Evolutionary conservation across 1,284 basidiomycete species (phyloP).

Genomic region (Pisolithus thermaeus): DNA sequence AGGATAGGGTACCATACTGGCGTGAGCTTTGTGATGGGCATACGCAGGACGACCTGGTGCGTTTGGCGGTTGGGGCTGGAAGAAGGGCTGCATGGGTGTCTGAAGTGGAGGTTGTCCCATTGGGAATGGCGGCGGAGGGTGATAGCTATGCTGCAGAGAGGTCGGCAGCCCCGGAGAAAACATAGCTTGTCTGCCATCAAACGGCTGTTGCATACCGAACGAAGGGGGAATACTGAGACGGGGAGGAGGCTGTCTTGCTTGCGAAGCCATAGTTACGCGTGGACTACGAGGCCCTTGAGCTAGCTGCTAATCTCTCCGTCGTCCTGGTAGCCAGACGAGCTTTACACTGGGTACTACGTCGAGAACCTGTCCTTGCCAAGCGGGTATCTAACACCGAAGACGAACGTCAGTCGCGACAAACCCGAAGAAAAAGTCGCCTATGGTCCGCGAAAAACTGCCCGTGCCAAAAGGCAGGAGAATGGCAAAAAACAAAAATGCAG

Average conservation of each 20-base stretch:
- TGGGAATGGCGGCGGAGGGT: conserved; percentile 50
- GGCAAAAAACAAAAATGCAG: neutral
- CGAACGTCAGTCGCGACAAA: conserved; percentile 6
- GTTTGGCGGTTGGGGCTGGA: conserved; percentile 42
- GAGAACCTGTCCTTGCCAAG: neutral
- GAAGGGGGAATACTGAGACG: conserved; percentile 43
- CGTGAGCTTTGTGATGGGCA: conserved; percentile 44
- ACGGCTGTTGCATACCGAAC: conserved; percentile 43
- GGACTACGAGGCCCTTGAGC: conserved; percentile 1
- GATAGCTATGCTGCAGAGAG: conserved; percentile 51
- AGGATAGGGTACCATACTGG: conserved; percentile 54
- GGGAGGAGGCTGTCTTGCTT: conserved; percentile 34
- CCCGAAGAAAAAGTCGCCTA: neutral
- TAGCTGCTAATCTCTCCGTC: neutral
- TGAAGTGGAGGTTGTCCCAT: conserved; percentile 44
- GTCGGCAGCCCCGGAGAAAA: conserved; percentile 65
- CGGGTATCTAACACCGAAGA: conserved; percentile 4
- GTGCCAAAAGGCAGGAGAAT: conserved; percentile 1
- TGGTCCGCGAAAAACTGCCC: neutral
- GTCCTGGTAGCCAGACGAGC: conserved; percentile 1
- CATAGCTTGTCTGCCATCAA: conserved; percentile 38
- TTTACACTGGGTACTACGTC: neutral
- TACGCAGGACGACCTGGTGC: conserved; percentile 48
- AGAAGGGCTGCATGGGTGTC: conserved; percentile 66
- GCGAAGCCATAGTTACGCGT: conserved; percentile 20